Evolutionary conservation across 139 green algal species (phyloP).

Genomic region (Chlorella sorokiniana): DNA sequence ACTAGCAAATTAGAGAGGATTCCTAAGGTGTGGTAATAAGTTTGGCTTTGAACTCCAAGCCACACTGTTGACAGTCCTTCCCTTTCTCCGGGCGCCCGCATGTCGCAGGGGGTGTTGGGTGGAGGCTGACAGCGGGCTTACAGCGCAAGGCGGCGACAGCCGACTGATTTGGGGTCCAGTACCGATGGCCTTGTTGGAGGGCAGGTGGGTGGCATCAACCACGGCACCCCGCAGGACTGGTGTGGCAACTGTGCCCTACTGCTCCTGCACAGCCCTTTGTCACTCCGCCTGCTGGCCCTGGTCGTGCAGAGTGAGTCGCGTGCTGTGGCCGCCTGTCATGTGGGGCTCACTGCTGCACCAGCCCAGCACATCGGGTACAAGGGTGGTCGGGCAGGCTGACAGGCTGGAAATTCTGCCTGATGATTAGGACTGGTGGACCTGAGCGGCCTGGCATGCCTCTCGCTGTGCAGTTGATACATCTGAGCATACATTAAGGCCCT

Average conservation of each 20-base stretch:
- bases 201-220: constrained; percentile 29
- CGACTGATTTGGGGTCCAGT: constrained; percentile 66
- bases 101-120: constrained; percentile 76
- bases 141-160: constrained; percentile 57
- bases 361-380: constrained; percentile 4
- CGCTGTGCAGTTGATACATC: no score
- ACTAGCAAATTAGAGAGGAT: constrained; percentile 50
- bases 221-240: not conserved
- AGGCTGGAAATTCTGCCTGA: not conserved
- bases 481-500: no score
- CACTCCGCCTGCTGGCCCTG: not conserved
- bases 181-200: constrained; percentile 72
- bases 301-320: constrained; percentile 30
- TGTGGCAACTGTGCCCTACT: not conserved
- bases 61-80: not conserved
- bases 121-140: constrained; percentile 76
- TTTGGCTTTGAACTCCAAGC: not conserved
- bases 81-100: not conserved
- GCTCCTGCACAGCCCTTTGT: not conserved
- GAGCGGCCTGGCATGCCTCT: no score
- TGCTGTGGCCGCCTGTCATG: constrained; percentile 68
- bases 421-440: constrained; percentile 22
- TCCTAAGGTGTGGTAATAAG: constrained; percentile 43
- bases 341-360: constrained; percentile 28
- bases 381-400: constrained; percentile 5